phyloP scores from a whole-genome alignment of 1,284 basidiomycete genomes.

The Trichosporon sp. region DNA sequence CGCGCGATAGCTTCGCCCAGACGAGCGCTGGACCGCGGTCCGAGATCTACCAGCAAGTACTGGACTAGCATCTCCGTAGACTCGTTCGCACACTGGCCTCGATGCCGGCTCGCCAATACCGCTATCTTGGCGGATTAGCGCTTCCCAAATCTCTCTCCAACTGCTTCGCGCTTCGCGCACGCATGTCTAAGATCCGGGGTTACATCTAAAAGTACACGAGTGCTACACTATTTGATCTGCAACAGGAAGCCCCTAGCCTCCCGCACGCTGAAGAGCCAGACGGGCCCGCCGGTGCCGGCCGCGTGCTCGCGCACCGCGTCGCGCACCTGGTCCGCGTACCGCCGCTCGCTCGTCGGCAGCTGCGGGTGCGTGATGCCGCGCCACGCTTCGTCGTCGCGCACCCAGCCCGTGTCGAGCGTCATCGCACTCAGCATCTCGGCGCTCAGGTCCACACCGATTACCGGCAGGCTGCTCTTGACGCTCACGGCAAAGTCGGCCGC shows the following conservation, averaged over 20 bases:
- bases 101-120: no score
- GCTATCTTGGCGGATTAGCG: no score
- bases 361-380: slow-evolving; percentile 23
- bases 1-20: no score
- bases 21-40: no score
- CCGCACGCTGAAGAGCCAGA: slow-evolving; percentile 60
- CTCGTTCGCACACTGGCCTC: no score
- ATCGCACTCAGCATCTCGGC: slow-evolving; percentile 33
- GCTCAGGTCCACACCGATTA: slow-evolving; percentile 43
- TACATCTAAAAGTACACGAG: not conserved
- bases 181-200: not conserved
- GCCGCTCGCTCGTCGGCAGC: slow-evolving; percentile 26
- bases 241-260: slow-evolving; percentile 38
- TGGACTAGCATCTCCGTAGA: no score
- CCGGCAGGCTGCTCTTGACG: slow-evolving; percentile 37
- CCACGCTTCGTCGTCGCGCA: slow-evolving; percentile 45
- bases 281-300: slow-evolving; percentile 9
- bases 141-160: no score
- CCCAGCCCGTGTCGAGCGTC: slow-evolving; percentile 37
- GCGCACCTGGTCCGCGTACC: slow-evolving; percentile 35
- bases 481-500: slow-evolving; percentile 37
- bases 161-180: not conserved
- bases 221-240: slow-evolving; percentile 14
- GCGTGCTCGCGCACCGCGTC: slow-evolving; percentile 24
- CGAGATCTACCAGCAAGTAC: no score